Evolutionary conservation across 768 basidiomycete genomes (phyloP), one percentile per base, ranked within the genome.

Genomic region (Tylopilus vinaceipallidus): DNA sequence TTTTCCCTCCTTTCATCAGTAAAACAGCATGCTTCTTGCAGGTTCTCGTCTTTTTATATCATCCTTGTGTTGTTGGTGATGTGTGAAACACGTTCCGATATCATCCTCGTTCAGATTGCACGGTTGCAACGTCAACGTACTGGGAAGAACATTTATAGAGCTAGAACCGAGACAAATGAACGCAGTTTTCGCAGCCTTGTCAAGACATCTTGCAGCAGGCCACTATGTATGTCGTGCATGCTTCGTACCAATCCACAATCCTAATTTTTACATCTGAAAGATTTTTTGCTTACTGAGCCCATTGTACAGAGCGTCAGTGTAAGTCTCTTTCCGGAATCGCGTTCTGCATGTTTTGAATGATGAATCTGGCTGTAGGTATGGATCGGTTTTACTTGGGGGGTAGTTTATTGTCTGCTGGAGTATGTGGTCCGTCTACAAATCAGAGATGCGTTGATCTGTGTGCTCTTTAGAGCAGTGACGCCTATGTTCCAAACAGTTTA

Each of bases 371-470:
- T 24, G 4, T 60, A 87, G 83, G 52, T 84, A 12, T 86, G 83
- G 84, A 64, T 77, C 24, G 82, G 82, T 35, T 81, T 91, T 47
- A 76, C 77, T 0, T 92, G 88, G 88, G 89, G 88, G 0, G 77
- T 89, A 1, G 65, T 83, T 22, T 92, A 79, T 56, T 82, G 80
- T 44, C 67, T 90, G 49, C 70, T 87, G 22, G 79, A 80, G 81
- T 83, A 58, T 0, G 69, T 40, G 30, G 17, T 24, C 23, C 17
- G 9, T 20, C 5, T 19, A 6, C 10, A 36, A n/a, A 24, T 26
- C 11, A 14, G 29, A n/a, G 19, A 9, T 4, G 24, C 34, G 11
- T 19, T 10, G 6, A n/a, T 34, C 39, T 13, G 50, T 30, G 3
- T n/a, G 3, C 3, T 12, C 13, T 27, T 14, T 14, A 82, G 82